Base-by-base conservation (phyloP, 177 flowering plant genomes). In the Tripterygium wilfordii region DNA sequence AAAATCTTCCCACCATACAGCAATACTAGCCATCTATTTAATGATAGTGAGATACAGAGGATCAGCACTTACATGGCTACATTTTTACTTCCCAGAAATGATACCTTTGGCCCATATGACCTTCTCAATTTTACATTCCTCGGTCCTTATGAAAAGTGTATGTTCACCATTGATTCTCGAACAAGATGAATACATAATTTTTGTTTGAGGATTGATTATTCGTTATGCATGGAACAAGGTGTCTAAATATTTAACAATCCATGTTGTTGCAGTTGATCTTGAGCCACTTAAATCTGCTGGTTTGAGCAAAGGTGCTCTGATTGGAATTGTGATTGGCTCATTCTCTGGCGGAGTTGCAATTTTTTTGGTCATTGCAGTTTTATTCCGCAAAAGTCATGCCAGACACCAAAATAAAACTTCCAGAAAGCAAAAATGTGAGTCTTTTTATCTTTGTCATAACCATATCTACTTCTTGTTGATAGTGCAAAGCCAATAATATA, bases 81-180 rank as follows among this genome's bases (percentile, higher is more conserved):
- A 32, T 88, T 88, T 90, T 3, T 12, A 0, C 57, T 85, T 63
- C 68, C 67, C 21, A 68, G 59, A 28, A 73, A 60, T 53, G 73
- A 69, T 8, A 28, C 76, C 10, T 85, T 79, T 60, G 96, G 96
- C 50, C 96, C 95, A 5, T 88, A 85, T 59, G 95, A 85, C 55
- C 69, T 85, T 49, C 79, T 88, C 51, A 62, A 67, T 58, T 81
- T 85, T 72, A 72, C 82, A 42, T 77, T 83, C 28, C 45, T 53
- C 49, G 77, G 66, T 8, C 79, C 82, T 54, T 85, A 85, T 57
- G 24, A 42, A 21, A 42, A 58, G 27, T 63, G 90, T 80, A 63
- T 17, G 81, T 63, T n/a, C n/a, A n/a, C n/a, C n/a, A n/a, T n/a
- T n/a, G n/a, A n/a, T n/a, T n/a, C n/a, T n/a, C n/a, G n/a, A n/a